A percentile compares a stretch with the other conserved stretches of the same genome.
Conservation (phyloP, 2,329 filamentous ascomycete genomes). For the Blastomyces gilchristii region DNA sequence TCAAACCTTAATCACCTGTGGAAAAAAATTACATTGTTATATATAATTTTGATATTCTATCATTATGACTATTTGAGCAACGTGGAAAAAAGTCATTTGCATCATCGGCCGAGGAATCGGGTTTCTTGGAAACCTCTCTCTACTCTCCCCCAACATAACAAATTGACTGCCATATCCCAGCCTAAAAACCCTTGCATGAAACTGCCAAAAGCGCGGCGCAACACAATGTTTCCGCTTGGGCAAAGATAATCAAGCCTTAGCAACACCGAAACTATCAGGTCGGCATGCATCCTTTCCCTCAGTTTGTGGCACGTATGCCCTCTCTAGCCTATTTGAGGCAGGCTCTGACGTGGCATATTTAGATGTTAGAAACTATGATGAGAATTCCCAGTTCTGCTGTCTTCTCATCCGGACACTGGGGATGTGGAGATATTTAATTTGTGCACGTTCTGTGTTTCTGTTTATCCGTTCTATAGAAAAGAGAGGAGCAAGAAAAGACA, state of each 20-base stretch:
- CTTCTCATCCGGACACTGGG: background rate
- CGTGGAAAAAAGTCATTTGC: no score
- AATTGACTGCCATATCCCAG: background rate
- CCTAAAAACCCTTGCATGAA: background rate
- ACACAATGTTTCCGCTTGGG: no score
- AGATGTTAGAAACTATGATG: background rate
- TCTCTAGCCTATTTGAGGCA: background rate
- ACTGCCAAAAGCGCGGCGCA: background rate
- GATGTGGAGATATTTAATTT: background rate
- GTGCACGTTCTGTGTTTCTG: background rate
- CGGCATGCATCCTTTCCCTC: background rate
- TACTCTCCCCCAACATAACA: background rate
- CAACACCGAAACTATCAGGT: background rate
- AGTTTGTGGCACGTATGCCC: background rate
- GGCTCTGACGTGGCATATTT: background rate
- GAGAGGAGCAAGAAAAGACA: no score
- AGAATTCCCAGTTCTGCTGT: background rate
- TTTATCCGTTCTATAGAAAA: background rate
- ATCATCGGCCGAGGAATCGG: no score
- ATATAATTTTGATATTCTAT: no score
- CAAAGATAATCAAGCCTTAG: background rate
- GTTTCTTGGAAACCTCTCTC: background rate
- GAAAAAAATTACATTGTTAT: no score
- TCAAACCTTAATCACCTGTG: no score
- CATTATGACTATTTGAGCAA: no score